Evolutionary conservation across 176 grass and related monocot genomes (phyloP).

Genomic region (Ananas comosus): DNA sequence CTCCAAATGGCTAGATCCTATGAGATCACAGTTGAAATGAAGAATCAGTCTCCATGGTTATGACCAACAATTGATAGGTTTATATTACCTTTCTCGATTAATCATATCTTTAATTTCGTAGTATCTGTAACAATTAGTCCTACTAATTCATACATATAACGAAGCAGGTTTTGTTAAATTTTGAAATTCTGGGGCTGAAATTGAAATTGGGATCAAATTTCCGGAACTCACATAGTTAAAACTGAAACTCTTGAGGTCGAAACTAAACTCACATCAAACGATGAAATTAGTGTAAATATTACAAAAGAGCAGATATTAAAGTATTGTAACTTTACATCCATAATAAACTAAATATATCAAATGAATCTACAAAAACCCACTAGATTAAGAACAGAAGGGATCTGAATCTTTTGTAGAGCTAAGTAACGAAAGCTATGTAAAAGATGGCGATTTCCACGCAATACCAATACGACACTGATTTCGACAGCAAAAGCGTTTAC

Average conservation of each 20-base stretch:
- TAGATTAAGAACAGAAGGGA: neutral
- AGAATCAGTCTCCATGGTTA: slow-evolving; percentile 11
- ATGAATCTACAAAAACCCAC: neutral
- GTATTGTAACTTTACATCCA: neutral
- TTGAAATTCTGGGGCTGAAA: too few species aligned
- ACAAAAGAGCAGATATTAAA: neutral
- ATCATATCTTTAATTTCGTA: neutral
- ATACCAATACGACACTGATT: too few species aligned
- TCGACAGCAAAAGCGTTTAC: slow-evolving; percentile 15
- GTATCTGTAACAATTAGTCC: neutral
- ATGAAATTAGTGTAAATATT: too few species aligned
- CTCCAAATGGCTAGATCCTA: slow-evolving; percentile 62
- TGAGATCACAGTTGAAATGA: neutral
- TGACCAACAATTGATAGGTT: neutral
- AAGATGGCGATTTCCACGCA: neutral
- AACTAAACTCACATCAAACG: too few species aligned
- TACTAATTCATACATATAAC: neutral
- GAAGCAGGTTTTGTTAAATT: too few species aligned
- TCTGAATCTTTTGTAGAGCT: neutral
- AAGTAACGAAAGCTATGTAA: neutral
- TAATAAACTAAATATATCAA: neutral
- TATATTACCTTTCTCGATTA: slow-evolving; percentile 15
- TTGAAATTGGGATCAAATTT: too few species aligned
- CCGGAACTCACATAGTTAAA: too few species aligned
- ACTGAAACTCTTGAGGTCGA: too few species aligned